These are phyloP conservation scores for Scedosporium boydii DNA, from an alignment of 2,329 filamentous ascomycete species.

Conservation along the genomic window DNA sequence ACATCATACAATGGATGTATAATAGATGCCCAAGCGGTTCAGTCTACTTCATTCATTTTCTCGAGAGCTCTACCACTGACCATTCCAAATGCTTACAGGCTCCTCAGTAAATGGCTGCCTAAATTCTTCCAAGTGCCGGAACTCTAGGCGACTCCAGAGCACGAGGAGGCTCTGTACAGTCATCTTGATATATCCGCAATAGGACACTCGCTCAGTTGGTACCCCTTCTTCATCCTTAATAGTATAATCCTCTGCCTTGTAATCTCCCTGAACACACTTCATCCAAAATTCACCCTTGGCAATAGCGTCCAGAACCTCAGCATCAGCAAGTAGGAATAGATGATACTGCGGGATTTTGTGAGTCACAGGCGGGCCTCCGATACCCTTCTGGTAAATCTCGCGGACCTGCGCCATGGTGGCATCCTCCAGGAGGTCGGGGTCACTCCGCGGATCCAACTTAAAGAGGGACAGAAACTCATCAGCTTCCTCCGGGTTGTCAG, in stretches of 20 bases:
- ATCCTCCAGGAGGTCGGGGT: not conserved
- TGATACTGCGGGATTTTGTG: not conserved
- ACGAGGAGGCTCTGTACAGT: not conserved
- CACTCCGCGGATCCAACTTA: not conserved
- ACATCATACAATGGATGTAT: too few relatives aligned
- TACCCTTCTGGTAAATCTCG: not conserved
- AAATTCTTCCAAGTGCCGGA: not conserved
- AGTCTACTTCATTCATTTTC: not conserved
- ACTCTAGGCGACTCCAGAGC: not conserved
- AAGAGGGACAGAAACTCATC: not conserved
- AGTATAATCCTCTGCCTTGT: not conserved
- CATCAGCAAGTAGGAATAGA: not conserved
- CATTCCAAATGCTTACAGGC: not conserved
- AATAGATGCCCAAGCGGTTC: not conserved
- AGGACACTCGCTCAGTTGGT: not conserved
- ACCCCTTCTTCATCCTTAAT: not conserved
- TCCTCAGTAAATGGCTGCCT: not conserved
- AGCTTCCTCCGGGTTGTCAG: not conserved
- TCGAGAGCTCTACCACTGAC: not conserved
- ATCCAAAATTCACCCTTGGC: not conserved
- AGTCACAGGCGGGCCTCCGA: not conserved
- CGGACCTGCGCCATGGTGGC: not conserved
- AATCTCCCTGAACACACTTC: not conserved
- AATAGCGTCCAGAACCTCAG: not conserved
- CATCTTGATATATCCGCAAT: not conserved